Conservation (phyloP, 1,284 basidiomycete species). For the Leccinum variabile region DNA sequence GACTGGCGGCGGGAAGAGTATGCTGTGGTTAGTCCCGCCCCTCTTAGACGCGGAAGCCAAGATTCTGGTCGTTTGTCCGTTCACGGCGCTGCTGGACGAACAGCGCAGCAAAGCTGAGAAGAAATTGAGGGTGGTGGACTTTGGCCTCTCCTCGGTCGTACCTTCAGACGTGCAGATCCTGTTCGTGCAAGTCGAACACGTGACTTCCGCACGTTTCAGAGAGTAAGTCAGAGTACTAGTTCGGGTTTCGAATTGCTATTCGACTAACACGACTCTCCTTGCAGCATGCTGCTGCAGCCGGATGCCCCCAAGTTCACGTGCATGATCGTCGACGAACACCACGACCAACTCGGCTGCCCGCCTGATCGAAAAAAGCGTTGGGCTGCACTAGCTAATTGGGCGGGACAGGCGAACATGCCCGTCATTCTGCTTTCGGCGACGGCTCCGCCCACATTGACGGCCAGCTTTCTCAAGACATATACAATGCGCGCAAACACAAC, state of each 20-base stretch:
- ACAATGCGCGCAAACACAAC: background rate
- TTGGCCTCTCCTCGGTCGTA: background rate
- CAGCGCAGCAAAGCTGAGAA: background rate
- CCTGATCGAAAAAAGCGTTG: background rate
- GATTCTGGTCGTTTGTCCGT: slow-evolving; percentile 7
- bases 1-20: slow-evolving; percentile 10
- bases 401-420: background rate
- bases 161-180: background rate
- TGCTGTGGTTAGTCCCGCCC: slow-evolving; percentile 1
- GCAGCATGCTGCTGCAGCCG: background rate
- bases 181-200: background rate
- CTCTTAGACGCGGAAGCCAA: background rate
- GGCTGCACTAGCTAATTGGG: background rate
- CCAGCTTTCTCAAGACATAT: background rate
- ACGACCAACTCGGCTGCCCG: slow-evolving; percentile 2
- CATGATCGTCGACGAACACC: slow-evolving; percentile 2
- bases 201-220: too few species aligned
- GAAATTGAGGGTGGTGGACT: background rate
- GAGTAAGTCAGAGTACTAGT: too few species aligned
- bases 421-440: slow-evolving; percentile 5
- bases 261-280: background rate
- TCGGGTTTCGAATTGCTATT: too few species aligned
- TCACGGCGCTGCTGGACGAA: background rate
- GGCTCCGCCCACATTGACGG: background rate
- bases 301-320: background rate